Evolutionary conservation across 2,329 filamentous ascomycete genomes (phyloP).

Genomic region (Penicillium brevicompactum): DNA sequence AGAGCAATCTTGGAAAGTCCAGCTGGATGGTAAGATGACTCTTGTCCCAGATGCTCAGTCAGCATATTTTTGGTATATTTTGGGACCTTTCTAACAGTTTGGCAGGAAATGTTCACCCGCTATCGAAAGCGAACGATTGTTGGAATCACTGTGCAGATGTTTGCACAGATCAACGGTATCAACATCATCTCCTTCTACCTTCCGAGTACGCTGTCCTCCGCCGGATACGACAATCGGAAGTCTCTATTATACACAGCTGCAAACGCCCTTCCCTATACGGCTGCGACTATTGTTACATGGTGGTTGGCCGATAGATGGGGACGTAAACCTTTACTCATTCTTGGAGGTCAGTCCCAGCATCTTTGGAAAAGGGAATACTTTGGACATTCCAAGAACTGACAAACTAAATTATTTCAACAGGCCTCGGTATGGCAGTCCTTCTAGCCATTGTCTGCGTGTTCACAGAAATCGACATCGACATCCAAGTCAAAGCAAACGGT

Average conservation of each 20-base stretch:
- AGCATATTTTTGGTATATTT: too few species aligned
- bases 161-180: conserved; percentile 46
- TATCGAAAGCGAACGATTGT: conserved; percentile 47
- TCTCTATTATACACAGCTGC: conserved; percentile 46
- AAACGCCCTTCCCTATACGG: conserved; percentile 43
- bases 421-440: conserved; percentile 36
- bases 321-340: conserved; percentile 38
- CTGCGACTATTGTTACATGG: conserved; percentile 44
- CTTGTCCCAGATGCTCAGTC: background rate
- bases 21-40: conserved; percentile 31
- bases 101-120: conserved; percentile 45
- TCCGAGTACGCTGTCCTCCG: conserved; percentile 37
- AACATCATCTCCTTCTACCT: conserved; percentile 49
- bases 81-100: background rate
- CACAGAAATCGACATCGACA: conserved; percentile 31
- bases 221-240: conserved; percentile 41
- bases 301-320: conserved; percentile 46
- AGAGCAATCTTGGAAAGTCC: conserved; percentile 37
- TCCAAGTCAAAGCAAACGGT: conserved; percentile 37
- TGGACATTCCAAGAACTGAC: background rate
- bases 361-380: background rate
- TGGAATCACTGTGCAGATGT: conserved; percentile 46
- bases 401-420: conserved; percentile 6
- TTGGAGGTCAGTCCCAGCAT: conserved; percentile 16
- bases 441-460: conserved; percentile 43